Conservation (phyloP, 306 rosid species). For the Cucurbita pepo region DNA sequence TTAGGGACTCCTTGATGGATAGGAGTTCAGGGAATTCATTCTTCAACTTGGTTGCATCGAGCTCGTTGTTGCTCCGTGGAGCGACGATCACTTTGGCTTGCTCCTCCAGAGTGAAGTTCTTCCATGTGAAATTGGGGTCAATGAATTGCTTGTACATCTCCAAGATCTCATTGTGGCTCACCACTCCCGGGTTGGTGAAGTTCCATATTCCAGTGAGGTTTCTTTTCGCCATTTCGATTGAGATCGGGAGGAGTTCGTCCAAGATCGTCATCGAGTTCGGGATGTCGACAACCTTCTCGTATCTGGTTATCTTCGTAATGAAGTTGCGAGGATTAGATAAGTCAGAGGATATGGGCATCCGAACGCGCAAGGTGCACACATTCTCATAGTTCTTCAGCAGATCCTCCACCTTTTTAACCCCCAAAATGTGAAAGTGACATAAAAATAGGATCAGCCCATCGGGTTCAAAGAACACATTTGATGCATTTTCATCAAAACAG, state of each 20-base stretch:
- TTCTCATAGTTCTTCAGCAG: constrained; percentile 68
- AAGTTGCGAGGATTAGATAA: constrained; percentile 68
- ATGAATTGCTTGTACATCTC: constrained; percentile 57
- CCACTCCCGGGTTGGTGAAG: constrained; percentile 88
- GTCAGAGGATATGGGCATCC: constrained; percentile 88
- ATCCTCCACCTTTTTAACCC: constrained; percentile 57
- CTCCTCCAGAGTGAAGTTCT: constrained; percentile 70
- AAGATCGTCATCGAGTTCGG: constrained; percentile 82
- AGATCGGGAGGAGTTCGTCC: constrained; percentile 79
- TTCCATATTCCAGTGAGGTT: constrained; percentile 79
- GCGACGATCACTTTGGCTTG: constrained; percentile 89
- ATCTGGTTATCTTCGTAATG: constrained; percentile 68
- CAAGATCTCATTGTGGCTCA: constrained; percentile 81
- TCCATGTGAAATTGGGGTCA: constrained; percentile 57
- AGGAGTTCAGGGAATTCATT: constrained; percentile 60
- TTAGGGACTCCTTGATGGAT: constrained; percentile 72
- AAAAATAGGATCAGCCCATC: neutral
- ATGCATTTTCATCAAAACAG: neutral
- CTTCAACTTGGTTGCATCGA: constrained; percentile 49
- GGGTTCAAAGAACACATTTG: neutral
- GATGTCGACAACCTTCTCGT: constrained; percentile 70
- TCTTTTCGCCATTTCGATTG: constrained; percentile 80
- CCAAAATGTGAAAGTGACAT: neutral
- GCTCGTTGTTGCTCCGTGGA: constrained; percentile 74
- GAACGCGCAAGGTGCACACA: constrained; percentile 68